Percentiles rank a stretch among this genome's conserved stretches.
Evolutionary conservation across 768 basidiomycete species (phyloP).

Genomic region (Mycena vitilis): DNA sequence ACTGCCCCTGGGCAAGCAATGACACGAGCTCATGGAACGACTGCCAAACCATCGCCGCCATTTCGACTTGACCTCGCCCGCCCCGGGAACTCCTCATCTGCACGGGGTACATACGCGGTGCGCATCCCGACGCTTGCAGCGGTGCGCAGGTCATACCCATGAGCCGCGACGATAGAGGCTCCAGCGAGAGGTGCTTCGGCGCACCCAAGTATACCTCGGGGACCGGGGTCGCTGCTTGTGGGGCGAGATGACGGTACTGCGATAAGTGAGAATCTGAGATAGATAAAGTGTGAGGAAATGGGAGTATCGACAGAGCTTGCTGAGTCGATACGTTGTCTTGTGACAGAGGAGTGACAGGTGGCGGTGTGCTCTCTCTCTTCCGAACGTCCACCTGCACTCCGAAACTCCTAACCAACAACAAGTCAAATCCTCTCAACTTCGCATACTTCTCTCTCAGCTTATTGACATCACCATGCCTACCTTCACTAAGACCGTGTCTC

Average conservation of each 20-base stretch:
- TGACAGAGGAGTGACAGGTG: no score
- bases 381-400: no score
- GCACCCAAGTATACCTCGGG: slow-evolving; percentile 64
- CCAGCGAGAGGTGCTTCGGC: slow-evolving; percentile 59
- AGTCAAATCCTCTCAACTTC: no score
- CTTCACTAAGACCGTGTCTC: no score
- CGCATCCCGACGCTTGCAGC: slow-evolving; percentile 65
- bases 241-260: background rate
- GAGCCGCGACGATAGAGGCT: slow-evolving; percentile 77
- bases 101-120: slow-evolving; percentile 68
- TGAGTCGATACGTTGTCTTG: background rate
- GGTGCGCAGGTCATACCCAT: slow-evolving; percentile 65
- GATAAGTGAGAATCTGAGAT: no score
- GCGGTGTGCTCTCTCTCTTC: no score
- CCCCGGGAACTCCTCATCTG: slow-evolving; percentile 53
- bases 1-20: slow-evolving; percentile 2
- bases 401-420: no score
- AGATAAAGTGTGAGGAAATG: no score
- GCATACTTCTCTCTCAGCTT: no score
- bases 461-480: no score
- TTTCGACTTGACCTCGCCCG: slow-evolving; percentile 55
- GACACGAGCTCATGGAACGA: slow-evolving; percentile 63
- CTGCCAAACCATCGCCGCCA: slow-evolving; percentile 67
- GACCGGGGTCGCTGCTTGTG: slow-evolving; percentile 63
- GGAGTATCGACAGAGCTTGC: no score